Base-by-base conservation (phyloP, 2,329 filamentous ascomycete species). In the Fusarium circinatum region DNA sequence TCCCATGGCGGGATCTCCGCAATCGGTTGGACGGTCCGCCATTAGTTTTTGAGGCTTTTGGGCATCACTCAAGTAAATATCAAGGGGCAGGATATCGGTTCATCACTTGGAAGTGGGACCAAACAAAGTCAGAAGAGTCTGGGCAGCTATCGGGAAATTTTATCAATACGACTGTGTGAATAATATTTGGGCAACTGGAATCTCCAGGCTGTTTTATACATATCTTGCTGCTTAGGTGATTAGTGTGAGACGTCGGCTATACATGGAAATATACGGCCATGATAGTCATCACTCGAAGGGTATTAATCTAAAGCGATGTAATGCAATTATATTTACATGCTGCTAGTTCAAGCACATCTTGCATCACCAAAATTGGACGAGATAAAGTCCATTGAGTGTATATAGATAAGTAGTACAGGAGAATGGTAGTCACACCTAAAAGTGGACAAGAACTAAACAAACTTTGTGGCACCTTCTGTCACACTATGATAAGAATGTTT, bases 401-500 rank as follows among this genome's bases (percentile, higher is more conserved):
- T 6, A 12, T n/a, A 48, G 3, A 28, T 17, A 30, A 28, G 9
- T n/a, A 48, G 14, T 17, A 1, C 1, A 17, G 10, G 11, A 48
- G 26, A 30, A 30, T 48, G 3, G 26, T 30, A n/a, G 14, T 17
- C 10, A 34, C n/a, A 51, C 30, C 8, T 5, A 20, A 4, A 34
- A 24, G 22, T 34, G 30, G 48, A 34, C 22, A 34, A 51, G 30
- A 51, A 51, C 8, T 34, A 17, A 34, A 34, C 22, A n/a, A 51
- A 4, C 3, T 22, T 30, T 24, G 11, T 1, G 3, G 8, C 12
- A 8, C 8, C 11, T 7, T 14, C 11, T 24, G 12, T 3, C 7
- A 32, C 5, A 10, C 3, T 5, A 10, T 34, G 14, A 17, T 2
- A 13, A 18, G 4, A 6, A 24, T 5, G 0, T 2, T n/a, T 12